These are phyloP conservation scores for Prunus yedoensis DNA, from an alignment of 331 rosid species.

Conservation along the genomic window DNA sequence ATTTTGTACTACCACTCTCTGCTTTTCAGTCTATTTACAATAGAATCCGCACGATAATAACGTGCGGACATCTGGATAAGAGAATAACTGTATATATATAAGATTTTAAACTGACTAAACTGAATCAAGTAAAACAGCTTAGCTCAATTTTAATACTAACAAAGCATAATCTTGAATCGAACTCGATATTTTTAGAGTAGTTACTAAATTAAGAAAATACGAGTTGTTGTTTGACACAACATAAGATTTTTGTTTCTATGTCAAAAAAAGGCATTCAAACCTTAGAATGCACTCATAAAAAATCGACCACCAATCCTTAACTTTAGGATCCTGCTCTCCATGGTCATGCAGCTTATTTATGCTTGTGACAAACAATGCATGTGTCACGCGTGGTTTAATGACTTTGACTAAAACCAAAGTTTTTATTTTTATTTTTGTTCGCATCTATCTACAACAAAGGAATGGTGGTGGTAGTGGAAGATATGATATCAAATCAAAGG, in stretches of 20 bases:
- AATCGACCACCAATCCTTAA: conserved; percentile 5
- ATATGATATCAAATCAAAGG: conserved; percentile 26
- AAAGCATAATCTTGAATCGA: too few species aligned
- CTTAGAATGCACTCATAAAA: conserved; percentile 13
- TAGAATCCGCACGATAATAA: too few species aligned
- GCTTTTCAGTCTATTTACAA: too few species aligned
- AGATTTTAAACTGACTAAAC: too few species aligned
- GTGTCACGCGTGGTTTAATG: conserved; percentile 8
- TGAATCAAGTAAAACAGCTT: too few species aligned
- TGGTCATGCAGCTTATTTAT: background rate
- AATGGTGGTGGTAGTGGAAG: conserved; percentile 26
- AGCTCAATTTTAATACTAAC: too few species aligned
- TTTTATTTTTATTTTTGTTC: conserved; percentile 10
- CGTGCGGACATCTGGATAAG: too few species aligned
- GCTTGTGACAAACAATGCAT: too few species aligned
- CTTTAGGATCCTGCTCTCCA: conserved; percentile 17
- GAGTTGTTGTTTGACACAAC: background rate
- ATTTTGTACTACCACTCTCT: too few species aligned
- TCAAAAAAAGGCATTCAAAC: background rate
- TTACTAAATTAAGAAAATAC: too few species aligned
- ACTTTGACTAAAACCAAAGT: conserved; percentile 19
- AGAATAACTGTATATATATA: too few species aligned
- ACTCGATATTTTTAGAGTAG: too few species aligned
- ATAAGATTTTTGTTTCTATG: background rate
- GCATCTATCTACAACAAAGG: conserved; percentile 1